phyloP scores from a whole-genome alignment of 1,284 basidiomycete genomes.

The Coriolopsis trogii region DNA sequence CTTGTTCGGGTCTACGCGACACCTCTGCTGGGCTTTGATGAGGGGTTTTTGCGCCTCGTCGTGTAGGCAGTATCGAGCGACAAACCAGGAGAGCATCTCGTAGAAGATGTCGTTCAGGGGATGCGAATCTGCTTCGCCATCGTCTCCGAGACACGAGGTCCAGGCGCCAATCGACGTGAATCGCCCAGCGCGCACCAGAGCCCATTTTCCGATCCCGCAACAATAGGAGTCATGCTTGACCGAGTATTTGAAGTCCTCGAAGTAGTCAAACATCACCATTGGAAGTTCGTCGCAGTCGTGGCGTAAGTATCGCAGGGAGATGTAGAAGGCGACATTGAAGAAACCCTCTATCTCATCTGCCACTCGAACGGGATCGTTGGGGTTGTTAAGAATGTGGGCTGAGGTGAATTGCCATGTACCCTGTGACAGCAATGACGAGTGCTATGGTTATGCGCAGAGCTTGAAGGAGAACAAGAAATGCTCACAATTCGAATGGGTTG shows the following conservation, averaged over 20 bases:
- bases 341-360: background rate
- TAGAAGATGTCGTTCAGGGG: slow-evolving; percentile 1
- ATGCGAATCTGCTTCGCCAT: background rate
- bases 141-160: background rate
- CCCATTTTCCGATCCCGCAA: background rate
- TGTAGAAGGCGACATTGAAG: slow-evolving; percentile 1
- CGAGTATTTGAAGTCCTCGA: background rate
- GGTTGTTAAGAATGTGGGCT: background rate
- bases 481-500: background rate
- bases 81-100: background rate
- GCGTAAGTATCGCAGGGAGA: background rate
- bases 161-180: too few relatives aligned
- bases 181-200: too few relatives aligned
- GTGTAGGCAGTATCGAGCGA: slow-evolving; percentile 1
- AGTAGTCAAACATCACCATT: background rate
- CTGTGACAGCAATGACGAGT: background rate
- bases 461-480: background rate
- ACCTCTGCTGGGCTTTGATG: too few relatives aligned
- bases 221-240: background rate
- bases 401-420: background rate
- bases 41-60: background rate
- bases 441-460: background rate
- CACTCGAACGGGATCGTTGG: background rate
- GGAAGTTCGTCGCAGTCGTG: background rate
- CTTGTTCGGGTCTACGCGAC: background rate